Conservation (phyloP, 495 filamentous ascomycete species). For the Xylaria intraflava region DNA sequence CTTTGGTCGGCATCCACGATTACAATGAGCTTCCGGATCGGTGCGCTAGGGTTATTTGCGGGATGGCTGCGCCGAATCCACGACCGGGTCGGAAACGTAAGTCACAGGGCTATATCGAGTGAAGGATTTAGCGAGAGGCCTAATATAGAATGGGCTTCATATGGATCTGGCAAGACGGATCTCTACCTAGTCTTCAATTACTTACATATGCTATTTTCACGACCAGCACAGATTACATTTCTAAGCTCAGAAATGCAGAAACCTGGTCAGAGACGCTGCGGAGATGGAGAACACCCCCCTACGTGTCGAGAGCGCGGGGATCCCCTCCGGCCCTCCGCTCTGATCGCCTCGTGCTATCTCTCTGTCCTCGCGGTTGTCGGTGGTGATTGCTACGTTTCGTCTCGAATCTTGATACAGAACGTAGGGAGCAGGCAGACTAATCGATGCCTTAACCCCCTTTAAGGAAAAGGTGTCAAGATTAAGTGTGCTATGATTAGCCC, state of each 20-base stretch:
- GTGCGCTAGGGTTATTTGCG: not conserved
- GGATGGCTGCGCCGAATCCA: conserved; percentile 1
- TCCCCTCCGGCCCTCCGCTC: too few relatives aligned
- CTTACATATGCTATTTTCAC: too few relatives aligned
- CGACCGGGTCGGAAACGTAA: conserved; percentile 7
- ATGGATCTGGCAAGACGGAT: too few relatives aligned
- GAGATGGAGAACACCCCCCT: too few relatives aligned
- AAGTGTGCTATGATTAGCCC: conserved; percentile 6
- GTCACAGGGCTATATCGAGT: not conserved
- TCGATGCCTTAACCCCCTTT: too few relatives aligned
- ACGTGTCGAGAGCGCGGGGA: too few relatives aligned
- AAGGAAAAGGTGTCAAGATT: not conserved
- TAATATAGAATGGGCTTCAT: too few relatives aligned
- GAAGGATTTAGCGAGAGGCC: not conserved
- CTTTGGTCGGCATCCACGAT: not conserved
- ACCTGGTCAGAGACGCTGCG: too few relatives aligned
- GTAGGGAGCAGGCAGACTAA: not conserved
- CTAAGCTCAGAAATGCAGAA: too few relatives aligned
- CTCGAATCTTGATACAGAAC: not conserved
- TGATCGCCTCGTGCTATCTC: not conserved
- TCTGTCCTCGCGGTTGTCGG: not conserved
- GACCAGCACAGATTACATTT: too few relatives aligned
- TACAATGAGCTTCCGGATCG: conserved; percentile 11
- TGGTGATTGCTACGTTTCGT: conserved; percentile 2
- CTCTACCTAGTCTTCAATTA: too few relatives aligned